Evolutionary conservation across 2,329 filamentous ascomycete genomes (phyloP).

Genomic region (Sordariomycetes sp.): DNA sequence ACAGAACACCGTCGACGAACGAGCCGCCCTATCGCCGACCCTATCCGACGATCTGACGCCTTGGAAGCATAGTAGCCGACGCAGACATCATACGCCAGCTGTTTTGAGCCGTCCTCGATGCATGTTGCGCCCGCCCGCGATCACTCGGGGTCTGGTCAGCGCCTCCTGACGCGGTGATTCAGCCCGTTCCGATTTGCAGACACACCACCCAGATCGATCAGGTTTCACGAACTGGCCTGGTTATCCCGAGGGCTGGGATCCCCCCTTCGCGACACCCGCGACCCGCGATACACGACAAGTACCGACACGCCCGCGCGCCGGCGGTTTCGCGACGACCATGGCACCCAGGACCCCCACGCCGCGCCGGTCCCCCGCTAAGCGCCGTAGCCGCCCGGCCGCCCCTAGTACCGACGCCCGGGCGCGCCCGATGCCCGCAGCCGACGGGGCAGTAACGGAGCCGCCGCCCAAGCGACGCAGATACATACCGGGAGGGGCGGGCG

Average conservation of each 20-base stretch:
- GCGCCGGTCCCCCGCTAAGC: conserved; percentile 19
- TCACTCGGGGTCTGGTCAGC: conserved; percentile 9
- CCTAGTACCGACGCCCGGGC: conserved; percentile 26
- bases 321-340: not conserved
- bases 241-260: not conserved
- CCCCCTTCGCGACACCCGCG: not conserved
- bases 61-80: not conserved
- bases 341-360: conserved; percentile 5
- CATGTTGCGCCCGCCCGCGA: not conserved
- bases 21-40: not conserved
- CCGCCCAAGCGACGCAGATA: conserved; percentile 63
- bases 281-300: not conserved
- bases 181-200: conserved; percentile 1
- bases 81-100: not conserved
- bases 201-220: not conserved
- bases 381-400: conserved; percentile 31
- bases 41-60: not conserved
- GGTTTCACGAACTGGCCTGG: not conserved
- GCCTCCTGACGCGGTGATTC: conserved; percentile 12
- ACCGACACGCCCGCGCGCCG: not conserved
- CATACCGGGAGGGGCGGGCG: conserved; percentile 74
- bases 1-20: not conserved
- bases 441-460: conserved; percentile 35
- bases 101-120: conserved; percentile 2
- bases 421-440: conserved; percentile 19